Conservation (phyloP, 1,284 basidiomycete species). For the Leccinum fallax region DNA sequence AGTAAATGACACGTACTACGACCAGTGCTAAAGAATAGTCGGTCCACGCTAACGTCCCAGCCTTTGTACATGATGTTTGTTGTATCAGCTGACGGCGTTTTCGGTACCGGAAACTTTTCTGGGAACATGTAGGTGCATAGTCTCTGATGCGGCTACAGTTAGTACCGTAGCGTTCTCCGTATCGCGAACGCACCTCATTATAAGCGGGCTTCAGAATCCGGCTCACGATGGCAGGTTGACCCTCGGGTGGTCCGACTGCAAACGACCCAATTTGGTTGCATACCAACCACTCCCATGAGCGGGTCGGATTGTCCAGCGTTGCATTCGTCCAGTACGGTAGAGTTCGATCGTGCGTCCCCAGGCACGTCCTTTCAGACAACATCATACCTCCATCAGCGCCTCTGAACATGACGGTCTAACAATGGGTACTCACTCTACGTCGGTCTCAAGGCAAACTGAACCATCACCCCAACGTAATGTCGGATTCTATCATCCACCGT, state of each 20-base stretch:
- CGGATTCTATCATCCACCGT: not conserved
- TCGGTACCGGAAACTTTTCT: conserved; percentile 49
- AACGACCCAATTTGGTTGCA: conserved; percentile 72
- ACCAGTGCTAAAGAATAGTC: conserved; percentile 72
- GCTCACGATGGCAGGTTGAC: conserved; percentile 55
- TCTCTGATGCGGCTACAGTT: conserved; percentile 40
- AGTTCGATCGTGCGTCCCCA: conserved; percentile 47
- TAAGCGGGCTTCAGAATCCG: conserved; percentile 61
- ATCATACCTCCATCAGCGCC: not conserved
- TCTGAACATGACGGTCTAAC: not conserved
- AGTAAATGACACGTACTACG: conserved; percentile 45
- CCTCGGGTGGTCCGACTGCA: conserved; percentile 60
- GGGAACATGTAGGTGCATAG: conserved; percentile 67
- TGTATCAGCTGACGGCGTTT: conserved; percentile 39
- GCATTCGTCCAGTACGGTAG: conserved; percentile 42
- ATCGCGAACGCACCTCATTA: conserved; percentile 47
- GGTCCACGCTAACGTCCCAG: conserved; percentile 59
- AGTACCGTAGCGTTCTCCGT: not conserved
- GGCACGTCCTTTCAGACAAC: conserved; percentile 39
- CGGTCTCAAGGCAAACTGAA: conserved; percentile 41
- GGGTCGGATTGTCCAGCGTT: conserved; percentile 41
- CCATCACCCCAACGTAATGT: not conserved
- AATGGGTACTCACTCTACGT: conserved; percentile 39
- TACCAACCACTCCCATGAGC: conserved; percentile 53
- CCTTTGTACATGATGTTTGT: conserved; percentile 59